Conservation (phyloP, 768 basidiomycete species). For the Agaricus subrufescens region DNA sequence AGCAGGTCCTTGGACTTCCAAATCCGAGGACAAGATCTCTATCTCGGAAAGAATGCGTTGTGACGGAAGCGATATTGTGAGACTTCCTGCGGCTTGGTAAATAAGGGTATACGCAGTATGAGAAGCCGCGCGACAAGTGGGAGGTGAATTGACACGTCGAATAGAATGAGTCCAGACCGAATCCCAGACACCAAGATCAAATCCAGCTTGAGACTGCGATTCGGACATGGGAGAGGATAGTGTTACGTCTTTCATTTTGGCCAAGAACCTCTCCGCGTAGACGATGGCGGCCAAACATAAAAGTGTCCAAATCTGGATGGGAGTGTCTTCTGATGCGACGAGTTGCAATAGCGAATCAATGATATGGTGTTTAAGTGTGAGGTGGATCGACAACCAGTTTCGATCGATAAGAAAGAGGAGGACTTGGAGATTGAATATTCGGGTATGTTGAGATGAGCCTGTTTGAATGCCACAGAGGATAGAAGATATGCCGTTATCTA, state of each 20-base stretch:
- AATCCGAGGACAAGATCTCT: slow-evolving; percentile 72
- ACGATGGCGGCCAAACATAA: slow-evolving; percentile 75
- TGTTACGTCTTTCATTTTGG: slow-evolving; percentile 12
- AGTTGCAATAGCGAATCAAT: slow-evolving; percentile 52
- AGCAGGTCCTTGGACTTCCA: slow-evolving; percentile 87
- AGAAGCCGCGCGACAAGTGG: slow-evolving; percentile 76
- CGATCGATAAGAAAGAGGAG: slow-evolving; percentile 82
- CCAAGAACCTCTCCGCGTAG: slow-evolving; percentile 32
- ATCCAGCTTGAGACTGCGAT: slow-evolving; percentile 9
- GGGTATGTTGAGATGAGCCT: slow-evolving; percentile 24
- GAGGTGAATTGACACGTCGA: slow-evolving; percentile 63
- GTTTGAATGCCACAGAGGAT: slow-evolving; percentile 48
- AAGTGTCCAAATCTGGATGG: slow-evolving; percentile 82
- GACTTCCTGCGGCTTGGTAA: slow-evolving; percentile 12
- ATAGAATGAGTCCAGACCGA: slow-evolving; percentile 79
- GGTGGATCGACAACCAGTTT: slow-evolving; percentile 66
- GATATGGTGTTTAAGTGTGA: slow-evolving; percentile 51
- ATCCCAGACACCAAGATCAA: slow-evolving; percentile 57
- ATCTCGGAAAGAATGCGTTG: slow-evolving; percentile 67
- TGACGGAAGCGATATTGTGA: slow-evolving; percentile 32
- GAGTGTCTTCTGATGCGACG: slow-evolving; percentile 57
- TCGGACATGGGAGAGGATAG: slow-evolving; percentile 2
- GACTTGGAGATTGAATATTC: slow-evolving; percentile 60
- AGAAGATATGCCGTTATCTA: slow-evolving; percentile 55
- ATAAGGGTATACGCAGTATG: slow-evolving; percentile 57